These are phyloP conservation scores for Posidonia oceanica DNA, from an alignment of 116 monocot species.

Conservation along the genomic window DNA sequence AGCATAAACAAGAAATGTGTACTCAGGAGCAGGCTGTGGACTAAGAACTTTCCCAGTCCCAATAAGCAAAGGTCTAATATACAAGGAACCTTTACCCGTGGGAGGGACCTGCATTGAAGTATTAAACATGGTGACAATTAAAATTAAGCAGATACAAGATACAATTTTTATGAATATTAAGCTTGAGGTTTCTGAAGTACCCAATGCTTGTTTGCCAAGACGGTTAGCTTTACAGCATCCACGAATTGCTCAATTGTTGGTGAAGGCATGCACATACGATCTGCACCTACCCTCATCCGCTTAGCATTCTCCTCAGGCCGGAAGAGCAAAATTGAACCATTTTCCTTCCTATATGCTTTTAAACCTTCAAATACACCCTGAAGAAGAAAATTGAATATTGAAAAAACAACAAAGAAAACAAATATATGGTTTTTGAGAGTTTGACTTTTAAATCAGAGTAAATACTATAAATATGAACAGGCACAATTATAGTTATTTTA, in stretches of 20 bases:
- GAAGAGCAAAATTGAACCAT: constrained; percentile 77
- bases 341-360: constrained; percentile 73
- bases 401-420: no score
- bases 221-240: constrained; percentile 73
- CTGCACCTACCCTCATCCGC: constrained; percentile 68
- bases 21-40: no score
- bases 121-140: background rate
- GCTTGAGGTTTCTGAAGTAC: constrained; percentile 14
- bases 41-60: no score
- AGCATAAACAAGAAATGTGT: no score
- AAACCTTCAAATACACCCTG: constrained; percentile 56
- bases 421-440: no score
- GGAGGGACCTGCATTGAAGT: constrained; percentile 64
- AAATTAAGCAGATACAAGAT: background rate
- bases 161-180: no score
- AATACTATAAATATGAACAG: no score
- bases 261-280: constrained; percentile 86
- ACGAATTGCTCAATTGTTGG: constrained; percentile 77
- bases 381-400: background rate
- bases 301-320: constrained; percentile 89
- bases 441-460: no score
- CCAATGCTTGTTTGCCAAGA: constrained; percentile 86
- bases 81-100: constrained; percentile 72
- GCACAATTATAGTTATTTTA: no score
- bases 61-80: no score